Conservation (phyloP, 306 rosid genomes). For the Prunus fruticosa region DNA sequence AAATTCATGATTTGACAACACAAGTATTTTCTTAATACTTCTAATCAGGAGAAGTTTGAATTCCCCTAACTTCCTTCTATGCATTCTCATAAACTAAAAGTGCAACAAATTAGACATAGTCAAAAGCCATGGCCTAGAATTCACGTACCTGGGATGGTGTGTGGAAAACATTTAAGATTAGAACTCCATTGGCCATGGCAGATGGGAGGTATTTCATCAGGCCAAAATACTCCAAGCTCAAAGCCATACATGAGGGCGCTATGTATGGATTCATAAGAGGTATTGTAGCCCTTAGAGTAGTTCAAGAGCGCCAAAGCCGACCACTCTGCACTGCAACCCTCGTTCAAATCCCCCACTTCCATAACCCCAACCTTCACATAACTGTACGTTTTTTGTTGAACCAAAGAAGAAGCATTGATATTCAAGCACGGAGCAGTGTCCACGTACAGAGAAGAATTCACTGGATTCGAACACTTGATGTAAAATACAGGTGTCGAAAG, state of each 20-base stretch:
- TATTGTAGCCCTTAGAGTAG: not conserved
- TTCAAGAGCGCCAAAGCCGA: not conserved
- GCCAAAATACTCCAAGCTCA: not conserved
- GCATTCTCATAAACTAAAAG: too few relatives aligned
- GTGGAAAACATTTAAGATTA: not conserved
- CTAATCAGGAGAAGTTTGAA: too few relatives aligned
- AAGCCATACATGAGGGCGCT: not conserved
- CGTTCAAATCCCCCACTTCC: not conserved
- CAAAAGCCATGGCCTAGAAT: not conserved
- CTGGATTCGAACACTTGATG: not conserved
- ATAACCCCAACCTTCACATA: not conserved
- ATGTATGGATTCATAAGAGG: not conserved
- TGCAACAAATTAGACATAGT: not conserved
- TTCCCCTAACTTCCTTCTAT: too few relatives aligned
- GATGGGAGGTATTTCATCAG: too few relatives aligned
- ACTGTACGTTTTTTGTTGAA: not conserved
- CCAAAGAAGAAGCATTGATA: not conserved
- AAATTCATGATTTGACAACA: too few relatives aligned
- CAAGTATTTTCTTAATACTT: too few relatives aligned
- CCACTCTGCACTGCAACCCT: not conserved
- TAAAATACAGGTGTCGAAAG: constrained; percentile 1
- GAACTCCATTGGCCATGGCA: too few relatives aligned
- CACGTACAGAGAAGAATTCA: not conserved
- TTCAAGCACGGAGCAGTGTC: not conserved
- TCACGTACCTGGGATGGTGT: not conserved